Base-by-base conservation (phyloP, 2,329 filamentous ascomycete species). In the Pyrenophora seminiperda region DNA sequence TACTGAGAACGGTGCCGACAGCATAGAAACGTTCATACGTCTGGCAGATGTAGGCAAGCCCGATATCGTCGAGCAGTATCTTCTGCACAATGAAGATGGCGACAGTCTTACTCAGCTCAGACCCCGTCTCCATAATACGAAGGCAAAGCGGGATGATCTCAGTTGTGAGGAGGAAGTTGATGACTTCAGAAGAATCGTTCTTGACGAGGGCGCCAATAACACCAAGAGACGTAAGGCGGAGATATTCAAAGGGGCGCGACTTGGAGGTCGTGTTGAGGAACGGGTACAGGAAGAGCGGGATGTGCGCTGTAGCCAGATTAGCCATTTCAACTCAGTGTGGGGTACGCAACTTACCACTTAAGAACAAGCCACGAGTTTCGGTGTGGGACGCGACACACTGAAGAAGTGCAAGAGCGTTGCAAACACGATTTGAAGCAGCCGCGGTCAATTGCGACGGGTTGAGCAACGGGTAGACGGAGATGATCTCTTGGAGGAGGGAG, bases 41-140 rank as follows among this genome's bases (percentile, higher is more conserved):
- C 59, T 95, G 93, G 76, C 94, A 99, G 51, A 99, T 99, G 75
- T 99, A 99, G 68, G 94, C 94, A 56, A 99, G 82, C 3, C 94
- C 94, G 66, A 96, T 93, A 67, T 99, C 94, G 70, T 99, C 94
- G 2, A 99, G 83, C 43, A 99, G 78, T 19, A 99, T 99, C 81
- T 99, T 99, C 76, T 99, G 94, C 14, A 99, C 94, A 66, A 99
- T 99, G 79, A 99, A 99, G 66, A 99, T 99, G 50, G 94, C 94
- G 11, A 99, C 94, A 0, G 94, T 99, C 80, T 99, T 99, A 80
- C 91, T 97, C 53, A 99, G 83, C 76, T 99, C 94, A 0, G 92
- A 97, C 41, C 94, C 94, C 0, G 94, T 99, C 79, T 99, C 94
- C 94, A 99, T 99, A 69, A 99, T 99, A 54, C 94, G 87, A 36